Percentiles rank a stretch among this genome's conserved stretches.
phyloP scores from a whole-genome alignment of 2,329 filamentous ascomycete species.

The Blastomyces silverae region DNA sequence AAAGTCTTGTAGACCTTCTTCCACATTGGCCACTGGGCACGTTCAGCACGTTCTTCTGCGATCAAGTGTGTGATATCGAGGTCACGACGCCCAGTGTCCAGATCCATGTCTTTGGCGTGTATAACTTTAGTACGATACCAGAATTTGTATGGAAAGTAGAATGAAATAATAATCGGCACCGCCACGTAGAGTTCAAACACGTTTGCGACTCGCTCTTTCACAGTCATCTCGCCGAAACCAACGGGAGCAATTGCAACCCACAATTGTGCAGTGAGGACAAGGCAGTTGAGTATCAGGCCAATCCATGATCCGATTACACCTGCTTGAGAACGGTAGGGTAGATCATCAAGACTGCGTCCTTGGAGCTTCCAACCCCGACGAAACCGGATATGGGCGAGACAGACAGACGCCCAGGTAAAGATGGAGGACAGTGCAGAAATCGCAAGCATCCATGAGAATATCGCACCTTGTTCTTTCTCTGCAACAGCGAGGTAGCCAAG shows the following conservation, averaged over 20 bases:
- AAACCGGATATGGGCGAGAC: conserved; percentile 44
- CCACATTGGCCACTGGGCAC: conserved; percentile 64
- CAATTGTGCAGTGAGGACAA: conserved; percentile 74
- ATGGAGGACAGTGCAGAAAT: conserved; percentile 58
- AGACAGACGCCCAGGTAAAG: conserved; percentile 45
- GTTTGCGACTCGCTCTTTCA: conserved; percentile 43
- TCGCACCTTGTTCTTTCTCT: conserved; percentile 47
- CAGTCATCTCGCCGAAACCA: conserved; percentile 44
- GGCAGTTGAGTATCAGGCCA: conserved; percentile 54
- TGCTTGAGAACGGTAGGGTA: conserved; percentile 41
- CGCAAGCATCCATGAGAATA: conserved; percentile 62
- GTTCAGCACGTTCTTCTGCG: conserved; percentile 71
- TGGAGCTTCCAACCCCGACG: conserved; percentile 39
- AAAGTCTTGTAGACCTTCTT: conserved; percentile 68
- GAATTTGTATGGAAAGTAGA: conserved; percentile 30
- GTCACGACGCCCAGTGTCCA: conserved; percentile 25
- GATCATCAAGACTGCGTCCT: conserved; percentile 31
- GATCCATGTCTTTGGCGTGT: conserved; percentile 22
- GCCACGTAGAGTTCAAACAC: conserved; percentile 46
- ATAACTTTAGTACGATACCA: conserved; percentile 24
- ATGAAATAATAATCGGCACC: conserved; percentile 35
- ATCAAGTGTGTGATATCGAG: conserved; percentile 59
- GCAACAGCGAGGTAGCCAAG: conserved; percentile 70
- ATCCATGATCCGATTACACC: conserved; percentile 55
- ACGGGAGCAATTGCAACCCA: conserved; percentile 58